These are phyloP conservation scores for Euphorbia pulcherrima DNA, from an alignment of 345 rosid species.

Conservation along the genomic window DNA sequence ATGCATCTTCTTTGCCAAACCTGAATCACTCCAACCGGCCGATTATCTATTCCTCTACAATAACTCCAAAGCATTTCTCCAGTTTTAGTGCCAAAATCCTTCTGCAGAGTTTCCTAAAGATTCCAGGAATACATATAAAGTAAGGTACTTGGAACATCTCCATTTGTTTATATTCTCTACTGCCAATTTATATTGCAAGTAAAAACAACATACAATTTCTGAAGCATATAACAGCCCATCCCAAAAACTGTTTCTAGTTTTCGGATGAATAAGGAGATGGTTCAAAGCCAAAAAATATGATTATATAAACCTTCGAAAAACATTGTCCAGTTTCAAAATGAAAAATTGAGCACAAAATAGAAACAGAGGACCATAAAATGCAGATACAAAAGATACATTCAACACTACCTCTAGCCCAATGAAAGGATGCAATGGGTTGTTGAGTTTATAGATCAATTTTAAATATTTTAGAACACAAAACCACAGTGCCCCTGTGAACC, in stretches of 20 bases:
- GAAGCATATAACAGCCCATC: slow-evolving; percentile 4
- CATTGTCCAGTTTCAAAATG: neutral
- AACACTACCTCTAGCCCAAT: neutral
- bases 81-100: slow-evolving; percentile 79
- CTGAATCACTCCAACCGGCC: slow-evolving; percentile 69
- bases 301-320: neutral
- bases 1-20: slow-evolving; percentile 32
- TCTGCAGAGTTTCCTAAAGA: slow-evolving; percentile 69
- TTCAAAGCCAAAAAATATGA: neutral
- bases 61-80: slow-evolving; percentile 97
- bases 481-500: too few relatives aligned
- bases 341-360: neutral
- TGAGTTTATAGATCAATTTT: neutral
- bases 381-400: neutral
- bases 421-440: neutral
- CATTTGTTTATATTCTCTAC: neutral
- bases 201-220: neutral
- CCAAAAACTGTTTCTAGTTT: neutral
- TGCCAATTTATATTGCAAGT: neutral
- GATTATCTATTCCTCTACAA: slow-evolving; percentile 81
- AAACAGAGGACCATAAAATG: neutral
- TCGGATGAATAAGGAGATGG: neutral
- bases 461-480: neutral
- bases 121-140: slow-evolving; percentile 10
- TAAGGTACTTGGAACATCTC: slow-evolving; percentile 8